Evolutionary conservation across 129 eudicot species (phyloP).

Genomic region (Tanacetum coccineum): DNA sequence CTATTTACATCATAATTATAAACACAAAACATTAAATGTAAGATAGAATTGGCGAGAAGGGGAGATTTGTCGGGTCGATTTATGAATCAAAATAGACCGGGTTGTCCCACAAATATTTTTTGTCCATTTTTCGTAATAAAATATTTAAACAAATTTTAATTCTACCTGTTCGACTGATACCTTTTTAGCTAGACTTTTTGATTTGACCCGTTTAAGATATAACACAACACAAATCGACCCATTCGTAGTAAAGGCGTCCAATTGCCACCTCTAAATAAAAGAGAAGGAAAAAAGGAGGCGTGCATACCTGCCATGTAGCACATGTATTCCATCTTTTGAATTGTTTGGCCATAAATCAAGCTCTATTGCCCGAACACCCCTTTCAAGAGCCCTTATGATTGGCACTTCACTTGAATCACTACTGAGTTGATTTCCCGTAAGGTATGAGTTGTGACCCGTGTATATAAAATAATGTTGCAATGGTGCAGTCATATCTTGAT

Average conservation of each 20-base stretch:
- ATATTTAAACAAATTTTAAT: background rate
- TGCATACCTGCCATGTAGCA: slow-evolving; percentile 91
- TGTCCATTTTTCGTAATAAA: background rate
- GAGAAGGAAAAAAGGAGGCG: background rate
- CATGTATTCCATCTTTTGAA: slow-evolving; percentile 66
- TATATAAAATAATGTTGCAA: slow-evolving; percentile 95
- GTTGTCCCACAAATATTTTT: slow-evolving; percentile 4
- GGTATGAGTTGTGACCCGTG: slow-evolving; percentile 98
- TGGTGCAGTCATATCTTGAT: slow-evolving; percentile 96
- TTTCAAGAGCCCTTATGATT: slow-evolving; percentile 74
- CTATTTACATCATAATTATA: slow-evolving; percentile 29
- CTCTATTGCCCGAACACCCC: slow-evolving; percentile 92
- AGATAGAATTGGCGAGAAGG: background rate
- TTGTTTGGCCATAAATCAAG: slow-evolving; percentile 96
- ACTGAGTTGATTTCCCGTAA: slow-evolving; percentile 94
- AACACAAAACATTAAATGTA: slow-evolving; percentile 12
- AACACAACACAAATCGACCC: background rate
- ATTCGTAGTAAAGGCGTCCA: slow-evolving; percentile 4
- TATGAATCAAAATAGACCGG: background rate
- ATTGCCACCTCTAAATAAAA: background rate
- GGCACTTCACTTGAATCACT: slow-evolving; percentile 94
- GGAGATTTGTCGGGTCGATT: background rate
- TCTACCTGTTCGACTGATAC: background rate
- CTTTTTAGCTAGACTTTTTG: background rate
- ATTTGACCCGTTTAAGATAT: slow-evolving; percentile 1